Base-by-base conservation (phyloP, 225 moss, liverwort and hornwort genomes). In the Bryum argenteum region DNA sequence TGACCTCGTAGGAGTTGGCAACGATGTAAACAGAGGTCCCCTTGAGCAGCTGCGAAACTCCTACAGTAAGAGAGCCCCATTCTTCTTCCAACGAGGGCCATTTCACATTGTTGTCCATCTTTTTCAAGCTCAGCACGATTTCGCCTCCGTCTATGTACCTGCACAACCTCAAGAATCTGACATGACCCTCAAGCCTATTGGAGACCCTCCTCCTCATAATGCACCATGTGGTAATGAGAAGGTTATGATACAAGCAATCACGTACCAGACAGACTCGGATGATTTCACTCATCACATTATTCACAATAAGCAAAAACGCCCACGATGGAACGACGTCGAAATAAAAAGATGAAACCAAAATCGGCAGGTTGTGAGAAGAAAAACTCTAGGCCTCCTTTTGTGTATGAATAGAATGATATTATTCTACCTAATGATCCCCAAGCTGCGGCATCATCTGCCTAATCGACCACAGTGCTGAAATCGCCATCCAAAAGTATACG, bases 111-210 rank as follows among this genome's bases (percentile, higher is more conserved):
- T 54, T 75, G 48, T 94, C 94, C 75, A 88, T 82, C 81, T 98
- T 98, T 79, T 80, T 88, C 79, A 98, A 72, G 81, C 92, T 92
- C 38, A 98, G 63, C 41, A 94, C 85, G 12, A 94, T 81, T 79
- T 94, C 92, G 10, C 75, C 70, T 57, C 85, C 84, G 73, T 98
- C 98, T 74, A 94, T 86, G 77, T 87, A 98, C 97, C 97, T 97
- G 92, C 80, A 66, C 17, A 41, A 67, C 39, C 7, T 54, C 63
- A 0, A n/a, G 11, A 69, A 28, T 18, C 16, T 33, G 18, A 33
- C 16, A 58, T 33, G 10, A 58, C 33, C 17, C 58, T n/a, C n/a
- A n/a, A n/a, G n/a, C n/a, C n/a, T n/a, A n/a, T n/a, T n/a, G n/a
- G n/a, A n/a, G 40, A 40, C 15, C 21, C 9, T 52, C 52, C 33